Evolutionary conservation across 192 early-diverging fungal species (phyloP).

Genomic region (Pilobolus umbonatus): DNA sequence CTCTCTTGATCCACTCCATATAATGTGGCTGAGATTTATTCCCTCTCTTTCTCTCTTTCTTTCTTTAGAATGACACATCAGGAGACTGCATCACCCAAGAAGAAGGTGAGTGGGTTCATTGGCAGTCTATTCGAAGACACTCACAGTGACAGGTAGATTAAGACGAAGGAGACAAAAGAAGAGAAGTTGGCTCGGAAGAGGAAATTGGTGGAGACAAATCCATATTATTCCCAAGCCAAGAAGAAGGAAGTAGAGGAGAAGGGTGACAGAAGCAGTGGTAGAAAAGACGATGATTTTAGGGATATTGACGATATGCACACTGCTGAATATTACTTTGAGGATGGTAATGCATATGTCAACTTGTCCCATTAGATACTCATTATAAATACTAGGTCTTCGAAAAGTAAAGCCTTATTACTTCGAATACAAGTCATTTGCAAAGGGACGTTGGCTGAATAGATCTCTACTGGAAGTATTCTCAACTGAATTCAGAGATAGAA

Average conservation of each 20-base stretch:
- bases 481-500: slow-evolving; percentile 86
- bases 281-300: slow-evolving; percentile 23
- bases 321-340: slow-evolving; percentile 54
- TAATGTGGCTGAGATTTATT: too few species aligned
- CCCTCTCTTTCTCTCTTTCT: too few species aligned
- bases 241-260: not conserved
- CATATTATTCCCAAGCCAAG: not conserved
- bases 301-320: slow-evolving; percentile 37
- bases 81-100: not conserved
- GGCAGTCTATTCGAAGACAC: not conserved
- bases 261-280: not conserved
- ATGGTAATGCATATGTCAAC: slow-evolving; percentile 35
- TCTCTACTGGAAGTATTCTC: slow-evolving; percentile 76
- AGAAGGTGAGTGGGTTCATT: not conserved
- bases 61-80: not conserved
- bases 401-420: slow-evolving; percentile 85
- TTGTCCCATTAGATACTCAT: not conserved
- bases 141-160: not conserved
- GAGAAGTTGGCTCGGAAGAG: not conserved
- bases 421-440: slow-evolving; percentile 76
- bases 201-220: not conserved
- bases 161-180: not conserved
- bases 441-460: slow-evolving; percentile 83
- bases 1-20: too few species aligned
- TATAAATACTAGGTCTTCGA: slow-evolving; percentile 61